Evolutionary conservation across 768 basidiomycete species (phyloP).

Genomic region (Mycena albidolilacea): DNA sequence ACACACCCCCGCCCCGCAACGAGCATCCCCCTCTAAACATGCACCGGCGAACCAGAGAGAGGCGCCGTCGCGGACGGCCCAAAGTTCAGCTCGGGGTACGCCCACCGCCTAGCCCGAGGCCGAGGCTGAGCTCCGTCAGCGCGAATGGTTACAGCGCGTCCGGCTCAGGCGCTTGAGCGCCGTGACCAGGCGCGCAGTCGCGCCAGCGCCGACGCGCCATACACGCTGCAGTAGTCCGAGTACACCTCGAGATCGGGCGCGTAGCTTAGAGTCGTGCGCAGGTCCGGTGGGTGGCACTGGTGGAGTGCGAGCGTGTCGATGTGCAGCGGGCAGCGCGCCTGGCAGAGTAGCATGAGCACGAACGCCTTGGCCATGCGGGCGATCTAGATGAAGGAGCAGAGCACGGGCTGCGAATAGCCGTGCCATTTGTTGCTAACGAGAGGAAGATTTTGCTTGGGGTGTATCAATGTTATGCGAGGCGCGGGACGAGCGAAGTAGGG

Average conservation of each 20-base stretch:
- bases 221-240: conserved; percentile 64
- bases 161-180: conserved; percentile 15
- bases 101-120: conserved; percentile 17
- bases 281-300: conserved; percentile 17
- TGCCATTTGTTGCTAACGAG: conserved; percentile 73
- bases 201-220: conserved; percentile 57
- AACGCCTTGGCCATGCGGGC: conserved; percentile 64
- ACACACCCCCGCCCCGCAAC: no score
- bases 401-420: conserved; percentile 64
- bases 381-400: conserved; percentile 84
- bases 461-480: conserved; percentile 67
- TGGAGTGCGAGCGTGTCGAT: no score
- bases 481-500: conserved; percentile 51
- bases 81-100: conserved; percentile 79
- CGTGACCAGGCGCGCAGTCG: conserved; percentile 54
- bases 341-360: conserved; percentile 47
- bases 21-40: no score
- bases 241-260: conserved; percentile 72
- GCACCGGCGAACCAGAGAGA: no score
- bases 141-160: conserved; percentile 20
- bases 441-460: conserved; percentile 63
- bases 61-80: conserved; percentile 48
- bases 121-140: conserved; percentile 4
- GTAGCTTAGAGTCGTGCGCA: conserved; percentile 78
- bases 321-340: conserved; percentile 17